Base-by-base conservation (phyloP, 1,284 basidiomycete species). In the Polyporus tsugae region DNA sequence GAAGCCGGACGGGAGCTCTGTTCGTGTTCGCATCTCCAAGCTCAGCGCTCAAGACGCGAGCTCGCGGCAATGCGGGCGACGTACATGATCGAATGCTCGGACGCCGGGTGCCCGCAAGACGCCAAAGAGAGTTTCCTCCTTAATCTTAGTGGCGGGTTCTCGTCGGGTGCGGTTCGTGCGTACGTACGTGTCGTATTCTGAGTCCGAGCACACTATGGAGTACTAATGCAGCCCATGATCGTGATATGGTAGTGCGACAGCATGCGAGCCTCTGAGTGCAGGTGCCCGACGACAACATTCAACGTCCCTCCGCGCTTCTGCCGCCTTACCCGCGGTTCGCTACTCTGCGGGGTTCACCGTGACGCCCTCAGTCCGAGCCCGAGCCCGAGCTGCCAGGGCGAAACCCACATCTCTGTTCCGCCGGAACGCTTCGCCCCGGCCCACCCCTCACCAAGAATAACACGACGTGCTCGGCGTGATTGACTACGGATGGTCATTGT, bases 301-400 rank as follows among this genome's bases (percentile, higher is more conserved):
- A 58, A 38, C 19, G 35, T 7, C 55, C 19, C 35, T 36, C 64
- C 61, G 64, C 64, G 36, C 69, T 68, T 66, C 53, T 65, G 60
- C 70, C 67, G 67, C 65, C 67, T 58, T 71, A 71, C 70, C 67
- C 70, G 70, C 70, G 67, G 62, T 38, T 60, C 65, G 46, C 66
- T 66, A 68, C 70, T 53, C 44, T 63, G 25, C 42, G 29, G 33
- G 6, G 19, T 29, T 15, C 33, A 4, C 35, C 33, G 36, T 19
- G 55, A 15, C 33, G 42, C 29, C 60, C 15, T n/a, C 39, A 22
- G n/a, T 29, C 42, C 29, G 19, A 49, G 42, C 42, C 38, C 39
- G 59, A 39, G 41, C 41, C 55, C 35, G 55, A 58, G 36, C 19
- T 38, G 55, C 35, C 11, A 35, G 35, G 19, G 29, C 9, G 19